Evolutionary conservation across 306 rosid species (phyloP).

Genomic region (Luffa acutangula): DNA sequence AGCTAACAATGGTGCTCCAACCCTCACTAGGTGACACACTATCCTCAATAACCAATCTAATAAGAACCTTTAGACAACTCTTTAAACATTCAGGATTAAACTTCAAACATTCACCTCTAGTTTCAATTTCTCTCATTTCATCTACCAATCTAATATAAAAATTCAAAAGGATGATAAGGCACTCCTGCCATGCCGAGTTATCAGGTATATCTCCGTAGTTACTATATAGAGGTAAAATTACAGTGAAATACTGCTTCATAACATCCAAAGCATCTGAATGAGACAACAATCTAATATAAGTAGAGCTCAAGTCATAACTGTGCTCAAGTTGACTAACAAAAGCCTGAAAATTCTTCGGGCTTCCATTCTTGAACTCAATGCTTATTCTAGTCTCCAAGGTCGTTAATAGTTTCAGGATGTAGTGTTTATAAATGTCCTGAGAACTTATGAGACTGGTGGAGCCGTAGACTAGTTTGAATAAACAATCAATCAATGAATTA

Average conservation of each 20-base stretch:
- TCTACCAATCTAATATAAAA: constrained; percentile 76
- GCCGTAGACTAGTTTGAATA: too few species aligned
- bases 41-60: constrained; percentile 83
- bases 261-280: constrained; percentile 63
- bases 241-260: constrained; percentile 61
- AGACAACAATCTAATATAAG: constrained; percentile 47
- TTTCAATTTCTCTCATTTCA: constrained; percentile 58
- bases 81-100: constrained; percentile 54
- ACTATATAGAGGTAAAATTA: constrained; percentile 46
- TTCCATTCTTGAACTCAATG: constrained; percentile 29
- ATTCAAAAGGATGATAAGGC: constrained; percentile 69
- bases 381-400: constrained; percentile 49
- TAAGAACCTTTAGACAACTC: constrained; percentile 56
- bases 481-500: too few species aligned
- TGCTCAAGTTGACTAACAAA: constrained; percentile 73
- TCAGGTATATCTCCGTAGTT: constrained; percentile 59
- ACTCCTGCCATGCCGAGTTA: constrained; percentile 87
- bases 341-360: constrained; percentile 61
- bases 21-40: constrained; percentile 85
- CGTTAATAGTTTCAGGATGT: constrained; percentile 37
- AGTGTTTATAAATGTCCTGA: constrained; percentile 77
- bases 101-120: constrained; percentile 29
- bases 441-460: constrained; percentile 75
- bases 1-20: constrained; percentile 60
- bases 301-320: constrained; percentile 46